Evolutionary conservation across 192 early-diverging fungal species (phyloP).

Genomic region (Coemansia sp.): DNA sequence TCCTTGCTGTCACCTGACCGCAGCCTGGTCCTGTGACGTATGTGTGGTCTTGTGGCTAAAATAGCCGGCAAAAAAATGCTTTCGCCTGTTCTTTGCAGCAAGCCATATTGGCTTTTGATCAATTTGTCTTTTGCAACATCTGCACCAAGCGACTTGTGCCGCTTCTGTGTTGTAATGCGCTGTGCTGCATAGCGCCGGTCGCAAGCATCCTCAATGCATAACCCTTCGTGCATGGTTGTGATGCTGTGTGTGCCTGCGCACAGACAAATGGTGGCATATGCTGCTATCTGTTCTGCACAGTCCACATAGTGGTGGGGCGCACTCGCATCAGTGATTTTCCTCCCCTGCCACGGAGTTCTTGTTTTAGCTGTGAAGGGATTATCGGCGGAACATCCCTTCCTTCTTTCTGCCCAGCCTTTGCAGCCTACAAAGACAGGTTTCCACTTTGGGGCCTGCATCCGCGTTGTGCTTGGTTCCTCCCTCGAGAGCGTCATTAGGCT

Average conservation of each 20-base stretch:
- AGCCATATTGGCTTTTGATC: background rate
- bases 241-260: background rate
- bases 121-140: no score
- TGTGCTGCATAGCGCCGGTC: background rate
- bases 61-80: background rate
- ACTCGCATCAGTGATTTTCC: background rate
- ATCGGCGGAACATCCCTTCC: background rate
- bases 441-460: slow-evolving; percentile 7
- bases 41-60: background rate
- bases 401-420: slow-evolving; percentile 1
- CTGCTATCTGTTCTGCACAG: background rate
- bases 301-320: background rate
- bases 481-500: background rate
- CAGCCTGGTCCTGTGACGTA: background rate
- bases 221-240: background rate
- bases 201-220: background rate
- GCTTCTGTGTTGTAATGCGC: background rate
- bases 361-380: slow-evolving; percentile 4
- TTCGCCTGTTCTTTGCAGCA: background rate
- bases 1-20: background rate
- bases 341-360: background rate
- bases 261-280: background rate
- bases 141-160: background rate
- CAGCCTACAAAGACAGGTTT: background rate
- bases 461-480: background rate